These are phyloP conservation scores for Pulicaria dysenterica DNA, from an alignment of 129 eudicot genomes.

Conservation along the genomic window DNA sequence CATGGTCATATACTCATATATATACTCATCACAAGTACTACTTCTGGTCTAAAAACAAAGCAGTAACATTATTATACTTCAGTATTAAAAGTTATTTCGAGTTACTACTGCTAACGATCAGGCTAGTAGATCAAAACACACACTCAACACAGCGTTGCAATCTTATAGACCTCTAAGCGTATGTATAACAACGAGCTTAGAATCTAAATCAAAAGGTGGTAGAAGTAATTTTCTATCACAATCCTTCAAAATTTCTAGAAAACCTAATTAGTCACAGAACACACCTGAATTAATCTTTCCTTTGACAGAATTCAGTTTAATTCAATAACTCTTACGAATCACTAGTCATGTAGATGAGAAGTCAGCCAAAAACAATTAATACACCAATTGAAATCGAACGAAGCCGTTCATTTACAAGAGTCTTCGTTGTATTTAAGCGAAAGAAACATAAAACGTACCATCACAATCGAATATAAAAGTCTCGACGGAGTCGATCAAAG, in stretches of 20 bases:
- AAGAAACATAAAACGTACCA: conserved; percentile 42
- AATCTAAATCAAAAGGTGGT: too few relatives aligned
- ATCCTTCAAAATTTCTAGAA: background rate
- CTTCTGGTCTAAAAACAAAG: background rate
- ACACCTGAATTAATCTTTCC: background rate
- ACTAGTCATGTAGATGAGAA: conserved; percentile 1
- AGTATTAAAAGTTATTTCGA: conserved; percentile 1
- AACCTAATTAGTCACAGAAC: background rate
- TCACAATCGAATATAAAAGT: conserved; percentile 98
- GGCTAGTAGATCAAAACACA: conserved; percentile 1
- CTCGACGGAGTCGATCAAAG: conserved; percentile 88
- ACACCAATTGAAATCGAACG: background rate
- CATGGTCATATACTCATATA: background rate
- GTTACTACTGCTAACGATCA: background rate
- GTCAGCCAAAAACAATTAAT: background rate
- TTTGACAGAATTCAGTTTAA: background rate
- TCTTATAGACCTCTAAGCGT: too few relatives aligned
- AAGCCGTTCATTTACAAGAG: background rate
- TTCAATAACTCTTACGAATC: background rate
- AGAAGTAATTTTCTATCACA: background rate
- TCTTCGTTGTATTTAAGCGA: background rate
- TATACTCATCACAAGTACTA: background rate
- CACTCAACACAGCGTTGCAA: conserved; percentile 9
- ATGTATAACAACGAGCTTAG: too few relatives aligned
- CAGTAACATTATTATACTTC: background rate